phyloP scores from a whole-genome alignment of 169 alveolate species.

The Theileria luwenshuni region DNA sequence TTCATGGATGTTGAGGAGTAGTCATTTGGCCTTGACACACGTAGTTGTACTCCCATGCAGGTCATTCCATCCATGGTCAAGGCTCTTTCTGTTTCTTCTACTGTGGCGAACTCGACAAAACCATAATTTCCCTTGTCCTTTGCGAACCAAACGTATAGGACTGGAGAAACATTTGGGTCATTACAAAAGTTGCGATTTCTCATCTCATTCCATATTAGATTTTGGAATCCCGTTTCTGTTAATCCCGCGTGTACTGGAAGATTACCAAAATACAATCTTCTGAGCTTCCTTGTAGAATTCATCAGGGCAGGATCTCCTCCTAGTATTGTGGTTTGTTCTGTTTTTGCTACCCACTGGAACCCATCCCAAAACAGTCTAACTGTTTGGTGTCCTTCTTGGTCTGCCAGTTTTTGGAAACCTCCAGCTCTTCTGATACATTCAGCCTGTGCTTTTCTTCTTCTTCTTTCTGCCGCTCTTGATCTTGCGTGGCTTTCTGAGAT shows the following conservation, averaged over 20 bases:
- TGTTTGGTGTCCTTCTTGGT: slow-evolving; percentile 89
- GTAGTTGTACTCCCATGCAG: slow-evolving; percentile 87
- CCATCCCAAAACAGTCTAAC: slow-evolving; percentile 91
- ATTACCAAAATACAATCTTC: slow-evolving; percentile 89
- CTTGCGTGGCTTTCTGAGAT: slow-evolving; percentile 77
- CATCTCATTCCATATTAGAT: slow-evolving; percentile 88
- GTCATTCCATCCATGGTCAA: slow-evolving; percentile 88
- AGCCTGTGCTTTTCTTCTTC: slow-evolving; percentile 80
- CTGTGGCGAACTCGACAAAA: slow-evolving; percentile 89
- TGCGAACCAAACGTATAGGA: slow-evolving; percentile 90
- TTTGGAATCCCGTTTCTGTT: slow-evolving; percentile 87
- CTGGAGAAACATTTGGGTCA: slow-evolving; percentile 87
- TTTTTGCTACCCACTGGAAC: slow-evolving; percentile 92
- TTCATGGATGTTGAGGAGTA: slow-evolving; percentile 76
- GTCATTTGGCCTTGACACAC: slow-evolving; percentile 90
- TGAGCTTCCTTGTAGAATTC: slow-evolving; percentile 86
- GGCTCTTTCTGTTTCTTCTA: slow-evolving; percentile 90
- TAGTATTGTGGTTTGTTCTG: slow-evolving; percentile 72
- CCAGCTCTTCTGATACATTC: slow-evolving; percentile 87
- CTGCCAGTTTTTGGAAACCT: slow-evolving; percentile 88
- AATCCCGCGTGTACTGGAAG: slow-evolving; percentile 86
- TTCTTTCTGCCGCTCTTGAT: slow-evolving; percentile 77
- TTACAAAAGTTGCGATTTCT: slow-evolving; percentile 81
- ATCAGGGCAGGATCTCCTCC: slow-evolving; percentile 85
- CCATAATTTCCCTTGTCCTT: slow-evolving; percentile 91